phyloP scores from a whole-genome alignment of 805 yeast species.

The Lipomyces orientalis region DNA sequence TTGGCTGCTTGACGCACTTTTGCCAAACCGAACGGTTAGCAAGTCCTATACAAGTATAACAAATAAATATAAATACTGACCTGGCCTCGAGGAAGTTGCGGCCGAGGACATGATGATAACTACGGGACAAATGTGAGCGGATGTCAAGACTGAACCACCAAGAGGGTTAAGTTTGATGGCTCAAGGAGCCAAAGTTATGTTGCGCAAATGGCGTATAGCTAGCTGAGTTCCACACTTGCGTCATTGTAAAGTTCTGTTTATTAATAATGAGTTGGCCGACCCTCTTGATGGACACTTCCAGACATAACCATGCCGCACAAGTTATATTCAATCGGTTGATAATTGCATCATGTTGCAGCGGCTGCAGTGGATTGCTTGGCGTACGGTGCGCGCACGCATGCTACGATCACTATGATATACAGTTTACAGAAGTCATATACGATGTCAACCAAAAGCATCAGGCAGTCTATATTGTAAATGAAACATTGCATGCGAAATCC shows the following conservation, averaged over 20 bases:
- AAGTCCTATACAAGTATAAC: neutral
- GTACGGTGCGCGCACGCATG: neutral
- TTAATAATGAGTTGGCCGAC: neutral
- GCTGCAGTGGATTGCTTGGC: neutral
- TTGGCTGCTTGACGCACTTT: constrained; percentile 9
- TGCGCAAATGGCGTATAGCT: neutral
- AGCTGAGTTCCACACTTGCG: neutral
- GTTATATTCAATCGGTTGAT: neutral
- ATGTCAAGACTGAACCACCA: neutral
- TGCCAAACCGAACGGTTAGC: neutral
- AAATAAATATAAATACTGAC: neutral
- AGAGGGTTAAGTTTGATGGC: no score
- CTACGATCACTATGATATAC: neutral
- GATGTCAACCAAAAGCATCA: neutral
- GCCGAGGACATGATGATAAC: constrained; percentile 3
- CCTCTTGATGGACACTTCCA: neutral
- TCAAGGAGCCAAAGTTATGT: neutral
- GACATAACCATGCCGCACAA: neutral
- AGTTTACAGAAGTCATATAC: neutral
- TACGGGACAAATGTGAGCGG: neutral
- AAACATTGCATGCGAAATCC: neutral
- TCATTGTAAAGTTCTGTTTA: neutral
- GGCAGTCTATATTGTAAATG: neutral
- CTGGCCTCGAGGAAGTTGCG: constrained; percentile 10
- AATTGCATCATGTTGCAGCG: neutral